Percentiles rank a stretch among this genome's conserved stretches.
These are phyloP conservation scores for Amphichorda felina DNA, from an alignment of 2,329 filamentous ascomycete genomes.

Conservation along the genomic window DNA sequence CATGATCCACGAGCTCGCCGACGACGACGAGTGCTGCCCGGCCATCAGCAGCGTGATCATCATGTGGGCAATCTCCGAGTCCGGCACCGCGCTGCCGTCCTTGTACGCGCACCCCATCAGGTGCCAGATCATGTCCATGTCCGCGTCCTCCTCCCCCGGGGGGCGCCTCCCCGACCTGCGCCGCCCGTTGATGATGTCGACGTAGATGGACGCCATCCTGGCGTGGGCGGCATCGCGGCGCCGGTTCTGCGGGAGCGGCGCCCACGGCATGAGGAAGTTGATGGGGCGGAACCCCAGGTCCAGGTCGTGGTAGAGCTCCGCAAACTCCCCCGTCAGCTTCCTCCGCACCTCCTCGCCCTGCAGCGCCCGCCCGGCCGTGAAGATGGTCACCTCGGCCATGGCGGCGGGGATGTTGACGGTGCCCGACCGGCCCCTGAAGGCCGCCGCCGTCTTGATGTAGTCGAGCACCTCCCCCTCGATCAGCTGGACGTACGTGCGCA, in stretches of 20 bases:
- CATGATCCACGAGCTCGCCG: constrained; percentile 68
- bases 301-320: constrained; percentile 66
- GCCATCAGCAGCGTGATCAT: constrained; percentile 83
- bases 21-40: constrained; percentile 70
- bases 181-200: constrained; percentile 53
- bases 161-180: too few relatives aligned
- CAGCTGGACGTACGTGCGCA: constrained; percentile 55
- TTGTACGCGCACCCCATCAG: constrained; percentile 70
- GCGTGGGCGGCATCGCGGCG: constrained; percentile 58
- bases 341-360: constrained; percentile 67
- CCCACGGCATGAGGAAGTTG: constrained; percentile 75
- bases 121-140: constrained; percentile 65
- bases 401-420: constrained; percentile 50
- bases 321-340: constrained; percentile 60
- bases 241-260: constrained; percentile 64
- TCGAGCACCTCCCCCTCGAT: constrained; percentile 58
- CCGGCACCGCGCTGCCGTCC: constrained; percentile 54
- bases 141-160: too few relatives aligned
- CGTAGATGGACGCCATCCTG: constrained; percentile 60
- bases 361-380: constrained; percentile 65
- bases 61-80: constrained; percentile 54
- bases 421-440: constrained; percentile 48
- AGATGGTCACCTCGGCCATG: constrained; percentile 70
- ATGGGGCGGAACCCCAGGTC: constrained; percentile 65
- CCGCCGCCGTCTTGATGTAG: constrained; percentile 45